Conservation (phyloP, 768 basidiomycete species). For the Termitomyces sp. region DNA sequence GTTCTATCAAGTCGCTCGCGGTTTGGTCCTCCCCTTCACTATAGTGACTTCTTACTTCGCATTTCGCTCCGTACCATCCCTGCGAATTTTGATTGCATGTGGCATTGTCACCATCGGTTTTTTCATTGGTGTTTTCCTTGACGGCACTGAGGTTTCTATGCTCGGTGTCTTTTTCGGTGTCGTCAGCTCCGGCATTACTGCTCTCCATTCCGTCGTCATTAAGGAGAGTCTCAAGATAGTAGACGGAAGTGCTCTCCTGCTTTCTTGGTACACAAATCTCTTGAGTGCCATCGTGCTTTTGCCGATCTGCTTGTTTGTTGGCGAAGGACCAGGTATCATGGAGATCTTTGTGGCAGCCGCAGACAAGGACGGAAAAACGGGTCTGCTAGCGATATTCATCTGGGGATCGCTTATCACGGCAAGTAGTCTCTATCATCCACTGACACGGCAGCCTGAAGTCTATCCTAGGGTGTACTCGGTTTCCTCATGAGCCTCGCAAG, state of each 20-base stretch:
- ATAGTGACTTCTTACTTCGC: slow-evolving; percentile 80
- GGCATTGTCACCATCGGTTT: slow-evolving; percentile 86
- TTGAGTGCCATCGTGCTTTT: slow-evolving; percentile 66
- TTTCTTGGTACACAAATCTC: slow-evolving; percentile 92
- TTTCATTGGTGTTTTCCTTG: slow-evolving; percentile 82
- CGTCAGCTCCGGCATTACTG: slow-evolving; percentile 79
- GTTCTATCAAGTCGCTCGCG: slow-evolving; percentile 94
- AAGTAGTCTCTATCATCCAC: slow-evolving; percentile 18
- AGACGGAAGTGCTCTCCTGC: slow-evolving; percentile 73
- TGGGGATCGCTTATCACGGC: slow-evolving; percentile 79
- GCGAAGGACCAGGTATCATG: slow-evolving; percentile 63
- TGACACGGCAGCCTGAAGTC: neutral
- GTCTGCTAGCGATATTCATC: slow-evolving; percentile 58
- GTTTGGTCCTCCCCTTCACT: slow-evolving; percentile 90
- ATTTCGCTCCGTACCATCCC: slow-evolving; percentile 71
- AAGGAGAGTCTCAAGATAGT: slow-evolving; percentile 80
- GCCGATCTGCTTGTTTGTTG: slow-evolving; percentile 69
- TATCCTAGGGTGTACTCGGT: slow-evolving; percentile 67
- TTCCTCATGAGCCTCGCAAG: slow-evolving; percentile 95
- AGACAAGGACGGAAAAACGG: slow-evolving; percentile 31
- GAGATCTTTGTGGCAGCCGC: slow-evolving; percentile 45
- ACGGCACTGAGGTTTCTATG: slow-evolving; percentile 50
- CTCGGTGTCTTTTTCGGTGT: slow-evolving; percentile 80
- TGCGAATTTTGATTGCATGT: slow-evolving; percentile 70
- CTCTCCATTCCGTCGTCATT: slow-evolving; percentile 90